These are phyloP conservation scores for Tillandsia fasciculata DNA, from an alignment of 176 grass and related monocot genomes.

Conservation along the genomic window DNA sequence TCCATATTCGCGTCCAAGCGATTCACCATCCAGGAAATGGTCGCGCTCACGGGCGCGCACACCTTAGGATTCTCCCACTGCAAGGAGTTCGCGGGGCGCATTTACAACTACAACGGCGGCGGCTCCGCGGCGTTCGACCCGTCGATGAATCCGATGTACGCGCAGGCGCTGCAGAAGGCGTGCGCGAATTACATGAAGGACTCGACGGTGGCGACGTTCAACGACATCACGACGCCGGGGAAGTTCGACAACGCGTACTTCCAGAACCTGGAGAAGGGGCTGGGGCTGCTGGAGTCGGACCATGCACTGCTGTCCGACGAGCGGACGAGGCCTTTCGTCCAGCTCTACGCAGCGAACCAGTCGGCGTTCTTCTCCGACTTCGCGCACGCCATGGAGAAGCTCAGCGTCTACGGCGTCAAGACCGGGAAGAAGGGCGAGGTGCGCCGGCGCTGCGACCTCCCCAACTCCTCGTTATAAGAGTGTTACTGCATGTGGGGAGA, in stretches of 20 bases:
- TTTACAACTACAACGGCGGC: conserved; percentile 26
- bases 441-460: conserved; percentile 63
- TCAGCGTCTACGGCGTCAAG: conserved; percentile 48
- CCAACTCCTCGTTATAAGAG: conserved; percentile 20
- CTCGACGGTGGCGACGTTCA: conserved; percentile 23
- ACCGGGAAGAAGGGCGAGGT: conserved; percentile 60
- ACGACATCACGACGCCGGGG: conserved; percentile 75
- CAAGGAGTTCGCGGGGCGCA: conserved; percentile 15
- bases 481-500: not conserved
- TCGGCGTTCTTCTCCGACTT: conserved; percentile 71
- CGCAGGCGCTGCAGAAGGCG: conserved; percentile 15
- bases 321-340: conserved; percentile 53
- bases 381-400: conserved; percentile 63
- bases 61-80: conserved; percentile 30
- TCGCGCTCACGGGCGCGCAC: conserved; percentile 25
- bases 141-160: conserved; percentile 21
- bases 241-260: conserved; percentile 78
- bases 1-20: conserved; percentile 16
- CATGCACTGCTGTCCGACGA: conserved; percentile 46
- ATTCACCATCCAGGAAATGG: conserved; percentile 20
- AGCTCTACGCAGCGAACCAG: conserved; percentile 54
- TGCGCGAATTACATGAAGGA: conserved; percentile 21
- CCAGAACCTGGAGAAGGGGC: conserved; percentile 56
- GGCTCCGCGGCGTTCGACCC: conserved; percentile 25
- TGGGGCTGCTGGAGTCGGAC: conserved; percentile 56